phyloP scores from a whole-genome alignment of 768 basidiomycete genomes.

The Kwoniella botswanensis region DNA sequence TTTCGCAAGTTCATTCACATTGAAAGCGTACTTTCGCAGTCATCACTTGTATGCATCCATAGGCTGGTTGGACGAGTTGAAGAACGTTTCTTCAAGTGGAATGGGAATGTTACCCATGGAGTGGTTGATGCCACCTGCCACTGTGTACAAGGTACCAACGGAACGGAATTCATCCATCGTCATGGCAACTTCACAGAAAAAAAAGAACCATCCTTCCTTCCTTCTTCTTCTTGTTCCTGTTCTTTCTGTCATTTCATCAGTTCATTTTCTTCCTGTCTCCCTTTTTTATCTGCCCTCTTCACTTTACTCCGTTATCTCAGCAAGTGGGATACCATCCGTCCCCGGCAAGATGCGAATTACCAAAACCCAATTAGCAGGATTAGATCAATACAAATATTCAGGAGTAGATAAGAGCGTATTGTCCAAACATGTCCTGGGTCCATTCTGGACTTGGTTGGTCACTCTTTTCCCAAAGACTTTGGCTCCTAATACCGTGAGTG shows the following conservation, averaged over 20 bases:
- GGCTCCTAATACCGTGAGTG: conserved; percentile 84
- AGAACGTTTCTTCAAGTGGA: neutral
- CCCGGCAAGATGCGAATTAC: conserved; percentile 61
- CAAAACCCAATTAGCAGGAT: conserved; percentile 69
- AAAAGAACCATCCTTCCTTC: neutral
- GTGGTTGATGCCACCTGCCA: conserved; percentile 1
- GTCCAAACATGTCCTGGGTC: conserved; percentile 66
- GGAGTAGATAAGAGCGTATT: conserved; percentile 73
- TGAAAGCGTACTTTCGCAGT: neutral
- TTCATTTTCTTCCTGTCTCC: neutral
- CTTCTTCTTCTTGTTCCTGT: neutral
- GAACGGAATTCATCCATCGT: neutral
- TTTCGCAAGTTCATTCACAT: neutral
- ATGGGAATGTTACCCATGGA: neutral
- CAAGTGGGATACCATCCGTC: too few relatives aligned
- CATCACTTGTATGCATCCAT: too few relatives aligned
- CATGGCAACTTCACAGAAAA: neutral
- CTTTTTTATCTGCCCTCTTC: neutral
- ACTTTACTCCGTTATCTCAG: too few relatives aligned
- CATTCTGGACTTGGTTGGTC: conserved; percentile 91
- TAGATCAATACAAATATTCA: conserved; percentile 79
- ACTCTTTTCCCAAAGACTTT: conserved; percentile 81
- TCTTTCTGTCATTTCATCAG: neutral
- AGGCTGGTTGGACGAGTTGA: neutral
- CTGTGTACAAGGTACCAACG: neutral